Conservation (phyloP, 2,329 filamentous ascomycete species). For the Colletotrichum lentis region DNA sequence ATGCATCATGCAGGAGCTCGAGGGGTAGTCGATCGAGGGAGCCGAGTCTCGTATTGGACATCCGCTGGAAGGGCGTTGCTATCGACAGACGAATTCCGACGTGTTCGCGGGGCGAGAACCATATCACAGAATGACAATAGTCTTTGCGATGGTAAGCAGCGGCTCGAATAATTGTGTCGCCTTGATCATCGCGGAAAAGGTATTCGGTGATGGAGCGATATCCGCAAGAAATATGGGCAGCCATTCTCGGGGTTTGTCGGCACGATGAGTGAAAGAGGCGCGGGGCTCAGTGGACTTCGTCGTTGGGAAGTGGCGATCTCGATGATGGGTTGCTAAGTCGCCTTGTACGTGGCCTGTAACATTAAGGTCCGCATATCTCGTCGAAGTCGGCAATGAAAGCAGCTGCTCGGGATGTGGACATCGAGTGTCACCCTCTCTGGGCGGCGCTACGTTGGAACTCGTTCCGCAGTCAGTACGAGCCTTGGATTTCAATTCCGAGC, state of each 20-base stretch:
- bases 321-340: slow-evolving; percentile 14
- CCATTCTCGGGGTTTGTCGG: slow-evolving; percentile 12
- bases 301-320: neutral
- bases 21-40: slow-evolving; percentile 19
- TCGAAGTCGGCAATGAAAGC: slow-evolving; percentile 3
- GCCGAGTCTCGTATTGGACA: too few species aligned
- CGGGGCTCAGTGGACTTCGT: neutral
- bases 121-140: slow-evolving; percentile 44
- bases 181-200: slow-evolving; percentile 40
- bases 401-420: slow-evolving; percentile 47
- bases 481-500: neutral
- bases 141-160: slow-evolving; percentile 45
- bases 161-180: slow-evolving; percentile 44
- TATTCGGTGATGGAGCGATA: slow-evolving; percentile 40
- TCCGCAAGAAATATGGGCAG: slow-evolving; percentile 51
- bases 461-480: neutral
- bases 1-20: slow-evolving; percentile 46
- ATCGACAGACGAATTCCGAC: slow-evolving; percentile 42
- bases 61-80: slow-evolving; percentile 19
- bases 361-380: slow-evolving; percentile 4
- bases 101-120: slow-evolving; percentile 46
- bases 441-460: neutral
- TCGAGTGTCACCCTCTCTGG: slow-evolving; percentile 33
- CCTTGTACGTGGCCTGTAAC: neutral
- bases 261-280: neutral